Percentiles rank a stretch among this genome's conserved stretches.
Conservation (phyloP, 306 rosid species). For the Cotoneaster glaucophyllus region DNA sequence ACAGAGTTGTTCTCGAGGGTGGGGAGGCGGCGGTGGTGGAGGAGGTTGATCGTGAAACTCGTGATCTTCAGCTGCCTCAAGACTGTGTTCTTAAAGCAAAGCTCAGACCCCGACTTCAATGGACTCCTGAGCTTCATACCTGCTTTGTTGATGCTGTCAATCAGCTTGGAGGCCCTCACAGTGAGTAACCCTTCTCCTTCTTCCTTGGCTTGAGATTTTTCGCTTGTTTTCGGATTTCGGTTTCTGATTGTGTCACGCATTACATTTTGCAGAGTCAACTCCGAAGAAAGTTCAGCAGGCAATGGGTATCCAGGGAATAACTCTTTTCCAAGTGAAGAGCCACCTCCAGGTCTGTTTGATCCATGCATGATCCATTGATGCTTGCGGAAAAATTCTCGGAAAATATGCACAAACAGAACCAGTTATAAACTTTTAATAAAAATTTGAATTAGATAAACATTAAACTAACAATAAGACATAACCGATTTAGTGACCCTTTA, state of each 20-base stretch:
- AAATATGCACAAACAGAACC: too few relatives aligned
- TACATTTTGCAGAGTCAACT: slow-evolving; percentile 6
- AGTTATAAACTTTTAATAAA: not conserved
- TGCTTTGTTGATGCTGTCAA: slow-evolving; percentile 13
- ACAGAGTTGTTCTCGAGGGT: not conserved
- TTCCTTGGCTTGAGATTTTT: not conserved
- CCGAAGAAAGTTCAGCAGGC: slow-evolving; percentile 6
- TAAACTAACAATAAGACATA: too few relatives aligned
- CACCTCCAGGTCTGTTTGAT: slow-evolving; percentile 23
- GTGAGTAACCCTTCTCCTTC: not conserved
- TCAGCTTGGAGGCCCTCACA: slow-evolving; percentile 16
- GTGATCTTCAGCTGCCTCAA: not conserved
- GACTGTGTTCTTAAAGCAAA: not conserved
- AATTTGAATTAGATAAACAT: not conserved
- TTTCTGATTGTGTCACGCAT: not conserved
- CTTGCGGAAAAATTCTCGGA: not conserved
- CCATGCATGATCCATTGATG: not conserved
- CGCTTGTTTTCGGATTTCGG: not conserved
- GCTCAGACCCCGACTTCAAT: slow-evolving; percentile 13
- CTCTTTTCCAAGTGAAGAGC: slow-evolving; percentile 15
- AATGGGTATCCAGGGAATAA: slow-evolving; percentile 17
- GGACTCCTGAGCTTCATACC: slow-evolving; percentile 23
- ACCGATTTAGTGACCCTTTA: too few relatives aligned
- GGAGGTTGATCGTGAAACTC: not conserved
- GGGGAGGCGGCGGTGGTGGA: not conserved